Evolutionary conservation across 1,139 yeast genomes (phyloP).

Genomic region (Hansenula sp.): DNA sequence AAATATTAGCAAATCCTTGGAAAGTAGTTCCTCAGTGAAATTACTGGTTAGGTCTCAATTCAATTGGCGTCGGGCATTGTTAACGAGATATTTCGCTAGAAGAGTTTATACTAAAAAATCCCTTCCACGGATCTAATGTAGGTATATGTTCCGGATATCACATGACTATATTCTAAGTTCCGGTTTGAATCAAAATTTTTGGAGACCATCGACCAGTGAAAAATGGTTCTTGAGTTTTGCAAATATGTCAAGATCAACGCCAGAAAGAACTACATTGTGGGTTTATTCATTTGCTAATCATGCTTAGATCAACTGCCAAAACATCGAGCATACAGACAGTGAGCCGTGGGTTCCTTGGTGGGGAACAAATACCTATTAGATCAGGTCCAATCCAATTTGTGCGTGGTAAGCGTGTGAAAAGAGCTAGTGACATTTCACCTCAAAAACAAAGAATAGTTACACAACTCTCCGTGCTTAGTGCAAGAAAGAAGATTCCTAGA

Average conservation of each 20-base stretch:
- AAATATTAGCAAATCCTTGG: too few species aligned
- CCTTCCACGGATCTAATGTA: too few species aligned
- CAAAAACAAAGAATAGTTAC: slow-evolving; percentile 64
- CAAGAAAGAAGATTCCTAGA: slow-evolving; percentile 84
- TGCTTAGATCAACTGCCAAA: slow-evolving; percentile 2
- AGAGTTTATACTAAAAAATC: too few species aligned
- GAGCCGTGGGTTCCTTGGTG: slow-evolving; percentile 2
- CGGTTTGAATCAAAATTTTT: background rate
- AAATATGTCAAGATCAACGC: too few species aligned
- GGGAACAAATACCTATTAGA: background rate
- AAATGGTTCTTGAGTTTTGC: background rate
- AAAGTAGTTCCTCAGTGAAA: too few species aligned
- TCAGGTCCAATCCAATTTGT: slow-evolving; percentile 18
- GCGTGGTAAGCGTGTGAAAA: slow-evolving; percentile 42
- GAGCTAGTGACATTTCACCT: slow-evolving; percentile 40
- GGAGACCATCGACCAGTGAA: background rate
- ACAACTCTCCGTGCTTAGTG: slow-evolving; percentile 82
- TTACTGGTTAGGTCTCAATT: background rate
- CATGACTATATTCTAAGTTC: too few species aligned
- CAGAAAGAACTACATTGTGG: too few species aligned
- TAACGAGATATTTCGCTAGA: too few species aligned
- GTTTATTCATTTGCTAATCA: background rate
- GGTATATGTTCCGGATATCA: too few species aligned
- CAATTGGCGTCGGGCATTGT: too few species aligned
- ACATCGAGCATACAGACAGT: slow-evolving; percentile 1